Conservation (phyloP, 352 stramenopile genomes). For the Globisporangium rhizosaccharum region DNA sequence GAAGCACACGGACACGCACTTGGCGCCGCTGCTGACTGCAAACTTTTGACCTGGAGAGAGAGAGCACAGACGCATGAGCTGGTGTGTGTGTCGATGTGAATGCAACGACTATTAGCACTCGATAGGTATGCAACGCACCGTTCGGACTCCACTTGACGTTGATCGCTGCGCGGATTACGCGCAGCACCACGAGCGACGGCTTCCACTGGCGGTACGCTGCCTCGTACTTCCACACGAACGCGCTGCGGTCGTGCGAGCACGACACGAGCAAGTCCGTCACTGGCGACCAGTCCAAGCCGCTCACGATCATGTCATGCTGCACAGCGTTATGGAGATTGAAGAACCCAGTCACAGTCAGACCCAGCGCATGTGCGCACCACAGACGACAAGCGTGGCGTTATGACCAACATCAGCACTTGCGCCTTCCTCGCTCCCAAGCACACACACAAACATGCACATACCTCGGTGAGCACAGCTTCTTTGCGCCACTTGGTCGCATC, state of each 20-base stretch:
- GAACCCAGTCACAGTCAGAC: not conserved
- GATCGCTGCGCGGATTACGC: conserved; percentile 88
- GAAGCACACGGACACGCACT: conserved; percentile 92
- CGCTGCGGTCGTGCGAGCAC: conserved; percentile 92
- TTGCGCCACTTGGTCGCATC: conserved; percentile 83
- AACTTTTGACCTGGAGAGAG: conserved; percentile 83
- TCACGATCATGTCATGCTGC: conserved; percentile 92
- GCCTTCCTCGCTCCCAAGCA: not conserved
- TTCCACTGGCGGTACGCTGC: conserved; percentile 86
- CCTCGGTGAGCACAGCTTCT: conserved; percentile 78
- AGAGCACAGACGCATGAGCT: no score
- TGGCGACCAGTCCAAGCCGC: conserved; percentile 90
- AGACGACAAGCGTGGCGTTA: not conserved
- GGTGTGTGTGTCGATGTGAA: no score
- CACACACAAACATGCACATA: conserved; percentile 8
- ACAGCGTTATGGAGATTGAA: not conserved
- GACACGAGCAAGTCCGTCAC: conserved; percentile 93
- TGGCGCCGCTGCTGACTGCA: conserved; percentile 89
- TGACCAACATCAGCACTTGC: not conserved
- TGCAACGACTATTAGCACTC: no score
- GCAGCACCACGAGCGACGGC: conserved; percentile 88
- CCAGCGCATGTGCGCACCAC: not conserved
- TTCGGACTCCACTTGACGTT: conserved; percentile 93
- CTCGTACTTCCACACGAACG: conserved; percentile 94
- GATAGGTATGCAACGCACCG: conserved; percentile 27